Conservation (phyloP, 2,329 filamentous ascomycete species). For the Aspergillus hiratsukae region DNA sequence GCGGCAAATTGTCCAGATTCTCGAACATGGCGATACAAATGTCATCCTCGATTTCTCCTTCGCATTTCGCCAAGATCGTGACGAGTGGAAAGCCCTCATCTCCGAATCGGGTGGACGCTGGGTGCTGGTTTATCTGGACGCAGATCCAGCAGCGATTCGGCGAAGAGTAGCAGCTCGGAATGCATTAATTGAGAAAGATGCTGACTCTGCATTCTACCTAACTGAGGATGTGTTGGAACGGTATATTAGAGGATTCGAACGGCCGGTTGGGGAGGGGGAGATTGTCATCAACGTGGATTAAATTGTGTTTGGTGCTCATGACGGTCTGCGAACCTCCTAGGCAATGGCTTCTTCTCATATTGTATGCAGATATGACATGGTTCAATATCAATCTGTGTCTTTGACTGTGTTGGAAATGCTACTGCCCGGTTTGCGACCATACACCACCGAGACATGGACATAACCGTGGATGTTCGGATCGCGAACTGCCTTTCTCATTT, state of each 20-base stretch:
- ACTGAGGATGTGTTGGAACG: conserved; percentile 36
- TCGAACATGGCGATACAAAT: no score
- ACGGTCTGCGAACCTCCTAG: no score
- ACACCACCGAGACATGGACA: not conserved
- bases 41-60: no score
- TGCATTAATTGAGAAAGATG: not conserved
- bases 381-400: not conserved
- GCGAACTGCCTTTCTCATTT: not conserved
- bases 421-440: not conserved
- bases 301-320: no score
- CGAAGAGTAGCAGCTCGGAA: not conserved
- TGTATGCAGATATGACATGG: not conserved
- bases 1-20: no score
- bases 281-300: conserved; percentile 26
- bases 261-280: conserved; percentile 5
- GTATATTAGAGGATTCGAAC: conserved; percentile 13
- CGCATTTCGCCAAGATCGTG: no score
- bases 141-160: no score
- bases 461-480: not conserved
- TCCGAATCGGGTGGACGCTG: no score
- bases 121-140: no score
- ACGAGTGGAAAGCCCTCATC: no score
- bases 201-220: conserved; percentile 19
- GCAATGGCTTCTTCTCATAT: not conserved
- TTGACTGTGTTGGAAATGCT: not conserved